Evolutionary conservation across 805 yeast genomes (phyloP), one percentile per base, ranked within the genome.

Genomic region (Ogataea populi-albae): DNA sequence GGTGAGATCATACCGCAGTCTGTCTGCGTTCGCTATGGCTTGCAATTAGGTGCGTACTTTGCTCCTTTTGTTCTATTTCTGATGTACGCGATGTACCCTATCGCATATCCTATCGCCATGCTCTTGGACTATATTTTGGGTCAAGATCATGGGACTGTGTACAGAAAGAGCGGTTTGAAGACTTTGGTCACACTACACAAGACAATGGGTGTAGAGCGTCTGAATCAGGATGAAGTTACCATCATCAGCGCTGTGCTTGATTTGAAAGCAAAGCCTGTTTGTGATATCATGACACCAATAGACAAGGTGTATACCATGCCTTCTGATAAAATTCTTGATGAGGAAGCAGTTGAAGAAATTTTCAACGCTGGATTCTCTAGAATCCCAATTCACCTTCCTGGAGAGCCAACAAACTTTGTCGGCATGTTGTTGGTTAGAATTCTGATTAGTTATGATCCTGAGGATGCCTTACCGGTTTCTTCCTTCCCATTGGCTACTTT

Each of bases 1-100:
- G 98, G 98, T 42, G 98, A 91, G 57, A 85, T 91, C 50, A 91
- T 91, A 43, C 98, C 98, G 2, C 98, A 91, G 63, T 81, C 93
- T 15, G 69, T 88, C 26, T 87, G 94, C 62, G 98, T 91, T 14
- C 72, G 97, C 27, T 89, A 86, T 57, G 98, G 98, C 1, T 70
- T 91, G 33, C 83, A 86, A 45, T 81, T 91, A 17, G 98, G 98
- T 27, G 83, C 97, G 3, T 73, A 80, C 47, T 86, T 89, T 60
- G 73, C 96, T 4, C 97, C 96, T 1, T 89, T 87, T 62, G 97
- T 91, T 14, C 66, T 81, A 28, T 62, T 68, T 2, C 69, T 91
- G 55, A 91, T 91, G 96, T 89, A 89, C 60, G 23, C 80, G 28
- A 77, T 91, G 84, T 88, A 83, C 59, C 98, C 98, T 0, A 69